Evolutionary conservation across 352 stramenopile species (phyloP).

Genomic region (Phytophthora uliginosa): DNA sequence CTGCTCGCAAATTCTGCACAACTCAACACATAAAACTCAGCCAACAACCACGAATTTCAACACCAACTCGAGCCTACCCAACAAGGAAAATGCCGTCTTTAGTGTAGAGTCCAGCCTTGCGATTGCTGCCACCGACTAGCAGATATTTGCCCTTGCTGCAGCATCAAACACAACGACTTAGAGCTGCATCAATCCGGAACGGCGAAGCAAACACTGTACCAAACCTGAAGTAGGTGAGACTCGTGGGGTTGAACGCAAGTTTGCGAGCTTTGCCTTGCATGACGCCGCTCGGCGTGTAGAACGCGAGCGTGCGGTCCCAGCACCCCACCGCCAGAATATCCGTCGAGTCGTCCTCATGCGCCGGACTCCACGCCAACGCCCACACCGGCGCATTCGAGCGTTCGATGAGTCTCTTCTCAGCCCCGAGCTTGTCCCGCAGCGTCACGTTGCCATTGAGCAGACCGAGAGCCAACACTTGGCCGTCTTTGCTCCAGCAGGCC

Average conservation of each 20-base stretch:
- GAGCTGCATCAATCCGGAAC: background rate
- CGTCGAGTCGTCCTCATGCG: constrained; percentile 76
- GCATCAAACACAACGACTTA: background rate
- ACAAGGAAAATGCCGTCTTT: constrained; percentile 87
- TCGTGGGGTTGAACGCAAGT: constrained; percentile 95
- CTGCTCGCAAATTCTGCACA: constrained; percentile 77
- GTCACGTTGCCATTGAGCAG: constrained; percentile 93
- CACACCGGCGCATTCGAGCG: constrained; percentile 84
- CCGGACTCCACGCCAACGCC: constrained; percentile 88
- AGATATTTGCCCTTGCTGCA: constrained; percentile 92
- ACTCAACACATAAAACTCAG: background rate
- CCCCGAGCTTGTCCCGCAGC: constrained; percentile 93
- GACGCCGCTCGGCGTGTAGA: constrained; percentile 91
- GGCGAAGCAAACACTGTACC: background rate
- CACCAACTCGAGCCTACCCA: constrained; percentile 31
- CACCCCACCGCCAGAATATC: constrained; percentile 94
- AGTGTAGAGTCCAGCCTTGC: constrained; percentile 91
- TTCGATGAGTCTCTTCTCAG: constrained; percentile 94
- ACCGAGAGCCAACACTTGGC: constrained; percentile 92
- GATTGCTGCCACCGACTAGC: constrained; percentile 90
- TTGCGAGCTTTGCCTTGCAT: constrained; percentile 90
- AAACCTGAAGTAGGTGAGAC: constrained; percentile 89
- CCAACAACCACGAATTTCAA: background rate
- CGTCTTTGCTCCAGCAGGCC: constrained; percentile 94
- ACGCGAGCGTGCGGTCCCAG: constrained; percentile 95